Evolutionary conservation across 106 monocot genomes (phyloP).

Genomic region (Platanthera guangdongensis): DNA sequence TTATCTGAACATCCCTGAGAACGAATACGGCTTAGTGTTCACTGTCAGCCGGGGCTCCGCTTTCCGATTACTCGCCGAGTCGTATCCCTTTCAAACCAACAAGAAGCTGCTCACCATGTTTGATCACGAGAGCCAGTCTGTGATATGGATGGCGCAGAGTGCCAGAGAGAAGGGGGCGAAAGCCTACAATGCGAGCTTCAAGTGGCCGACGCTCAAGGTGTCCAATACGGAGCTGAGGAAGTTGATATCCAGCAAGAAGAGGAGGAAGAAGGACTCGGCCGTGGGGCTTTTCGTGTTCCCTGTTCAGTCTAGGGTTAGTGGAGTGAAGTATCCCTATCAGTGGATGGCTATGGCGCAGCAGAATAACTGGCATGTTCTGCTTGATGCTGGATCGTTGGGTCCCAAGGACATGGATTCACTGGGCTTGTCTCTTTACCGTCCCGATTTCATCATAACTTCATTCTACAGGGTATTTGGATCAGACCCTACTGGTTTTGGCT

Average conservation of each 20-base stretch:
- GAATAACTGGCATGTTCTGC: constrained; percentile 97
- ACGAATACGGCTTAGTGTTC: constrained; percentile 85
- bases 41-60: constrained; percentile 91
- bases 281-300: constrained; percentile 90
- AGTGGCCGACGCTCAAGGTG: constrained; percentile 77
- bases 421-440: constrained; percentile 81
- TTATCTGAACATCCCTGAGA: constrained; percentile 90
- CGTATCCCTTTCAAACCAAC: constrained; percentile 92
- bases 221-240: constrained; percentile 77
- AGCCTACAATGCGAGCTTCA: constrained; percentile 64
- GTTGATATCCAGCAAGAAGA: constrained; percentile 69
- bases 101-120: constrained; percentile 95
- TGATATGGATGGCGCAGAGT: constrained; percentile 77
- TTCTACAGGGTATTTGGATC: constrained; percentile 85
- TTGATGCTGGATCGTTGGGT: constrained; percentile 93
- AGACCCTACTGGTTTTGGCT: constrained; percentile 88
- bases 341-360: constrained; percentile 99
- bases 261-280: constrained; percentile 67
- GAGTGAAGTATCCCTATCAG: constrained; percentile 88
- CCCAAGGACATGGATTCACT: constrained; percentile 98
- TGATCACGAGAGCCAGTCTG: constrained; percentile 95
- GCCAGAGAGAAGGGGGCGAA: constrained; percentile 91
- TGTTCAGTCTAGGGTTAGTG: constrained; percentile 82
- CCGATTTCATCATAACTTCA: constrained; percentile 98
- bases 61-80: constrained; percentile 78